Percentiles rank a stretch among this genome's conserved stretches.
These are phyloP conservation scores for Arthroderma uncinatum DNA, from an alignment of 2,329 filamentous ascomycete species.

Conservation along the genomic window DNA sequence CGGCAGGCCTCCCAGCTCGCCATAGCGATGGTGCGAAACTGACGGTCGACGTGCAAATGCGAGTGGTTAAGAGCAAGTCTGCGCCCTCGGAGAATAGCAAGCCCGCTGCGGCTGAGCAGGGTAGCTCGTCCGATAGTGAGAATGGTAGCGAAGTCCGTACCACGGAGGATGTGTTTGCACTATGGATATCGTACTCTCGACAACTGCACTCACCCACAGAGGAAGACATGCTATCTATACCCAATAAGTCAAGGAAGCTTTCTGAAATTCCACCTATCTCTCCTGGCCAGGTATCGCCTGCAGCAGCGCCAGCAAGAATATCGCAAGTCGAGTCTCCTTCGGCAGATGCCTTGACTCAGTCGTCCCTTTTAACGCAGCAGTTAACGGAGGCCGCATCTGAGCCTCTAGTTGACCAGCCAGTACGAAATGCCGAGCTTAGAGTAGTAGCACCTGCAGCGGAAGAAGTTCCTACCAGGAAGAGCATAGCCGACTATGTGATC, in stretches of 20 bases:
- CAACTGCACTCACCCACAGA: slow-evolving; percentile 68
- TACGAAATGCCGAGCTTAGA: slow-evolving; percentile 26
- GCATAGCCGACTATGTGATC: slow-evolving; percentile 80
- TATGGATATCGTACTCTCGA: slow-evolving; percentile 95
- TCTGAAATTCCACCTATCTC: slow-evolving; percentile 71
- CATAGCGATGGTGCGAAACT: slow-evolving; percentile 88
- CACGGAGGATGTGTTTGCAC: slow-evolving; percentile 77
- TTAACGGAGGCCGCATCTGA: slow-evolving; percentile 41
- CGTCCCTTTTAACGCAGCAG: slow-evolving; percentile 42
- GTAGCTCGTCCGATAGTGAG: slow-evolving; percentile 39
- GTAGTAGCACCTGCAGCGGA: slow-evolving; percentile 19
- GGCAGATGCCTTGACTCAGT: slow-evolving; percentile 29
- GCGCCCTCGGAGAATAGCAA: slow-evolving; percentile 42
- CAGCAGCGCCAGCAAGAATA: slow-evolving; percentile 22
- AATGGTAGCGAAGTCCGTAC: slow-evolving; percentile 25
- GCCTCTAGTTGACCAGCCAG: slow-evolving; percentile 32
- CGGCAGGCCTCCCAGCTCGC: slow-evolving; percentile 70
- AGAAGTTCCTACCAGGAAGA: slow-evolving; percentile 53
- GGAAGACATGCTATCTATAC: slow-evolving; percentile 42
- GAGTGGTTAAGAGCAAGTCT: slow-evolving; percentile 83
- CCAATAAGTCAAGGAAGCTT: slow-evolving; percentile 21
- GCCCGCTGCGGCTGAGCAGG: slow-evolving; percentile 21
- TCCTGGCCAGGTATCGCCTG: slow-evolving; percentile 53
- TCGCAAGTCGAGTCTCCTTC: slow-evolving; percentile 20
- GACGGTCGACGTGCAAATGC: slow-evolving; percentile 91